Evolutionary conservation across 2,329 filamentous ascomycete genomes (phyloP).

Genomic region (Pseudogymnoascus pannorum): DNA sequence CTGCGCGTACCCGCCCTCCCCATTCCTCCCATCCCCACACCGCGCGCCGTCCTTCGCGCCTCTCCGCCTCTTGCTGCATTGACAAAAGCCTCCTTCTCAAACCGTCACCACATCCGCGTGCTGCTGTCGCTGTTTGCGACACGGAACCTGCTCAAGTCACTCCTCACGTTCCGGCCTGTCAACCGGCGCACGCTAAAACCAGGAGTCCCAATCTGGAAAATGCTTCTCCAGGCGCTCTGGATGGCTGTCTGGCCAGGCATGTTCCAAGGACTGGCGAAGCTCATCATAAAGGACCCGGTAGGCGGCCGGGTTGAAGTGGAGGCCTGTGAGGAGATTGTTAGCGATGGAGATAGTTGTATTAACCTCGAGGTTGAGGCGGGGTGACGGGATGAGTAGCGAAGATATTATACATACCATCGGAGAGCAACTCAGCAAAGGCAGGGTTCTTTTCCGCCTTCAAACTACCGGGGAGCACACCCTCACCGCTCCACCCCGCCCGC

Average conservation of each 20-base stretch:
- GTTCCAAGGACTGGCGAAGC: constrained; percentile 41
- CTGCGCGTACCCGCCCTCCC: neutral
- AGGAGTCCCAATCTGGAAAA: constrained; percentile 9
- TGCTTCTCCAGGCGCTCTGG: constrained; percentile 8
- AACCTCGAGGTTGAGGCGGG: constrained; percentile 41
- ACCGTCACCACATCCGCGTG: neutral
- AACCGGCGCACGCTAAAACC: constrained; percentile 4
- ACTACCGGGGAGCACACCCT: constrained; percentile 37
- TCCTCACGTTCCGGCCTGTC: constrained; percentile 3
- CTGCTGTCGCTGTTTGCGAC: constrained; percentile 4
- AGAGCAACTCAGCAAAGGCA: neutral
- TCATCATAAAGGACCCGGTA: constrained; percentile 47
- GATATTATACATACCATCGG: constrained; percentile 22
- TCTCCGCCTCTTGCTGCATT: neutral
- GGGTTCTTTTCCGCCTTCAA: neutral
- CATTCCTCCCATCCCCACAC: neutral
- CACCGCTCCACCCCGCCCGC: constrained; percentile 47
- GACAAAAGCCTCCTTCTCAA: constrained; percentile 7
- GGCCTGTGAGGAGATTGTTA: constrained; percentile 47
- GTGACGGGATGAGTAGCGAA: constrained; percentile 31
- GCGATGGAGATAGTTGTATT: constrained; percentile 29
- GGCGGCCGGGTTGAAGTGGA: constrained; percentile 48
- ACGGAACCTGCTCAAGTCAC: constrained; percentile 1
- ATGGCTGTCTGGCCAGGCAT: constrained; percentile 32
- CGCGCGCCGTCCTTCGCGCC: neutral